Evolutionary conservation across 768 basidiomycete species (phyloP).

Genomic region (Fomitopsis pulvina): DNA sequence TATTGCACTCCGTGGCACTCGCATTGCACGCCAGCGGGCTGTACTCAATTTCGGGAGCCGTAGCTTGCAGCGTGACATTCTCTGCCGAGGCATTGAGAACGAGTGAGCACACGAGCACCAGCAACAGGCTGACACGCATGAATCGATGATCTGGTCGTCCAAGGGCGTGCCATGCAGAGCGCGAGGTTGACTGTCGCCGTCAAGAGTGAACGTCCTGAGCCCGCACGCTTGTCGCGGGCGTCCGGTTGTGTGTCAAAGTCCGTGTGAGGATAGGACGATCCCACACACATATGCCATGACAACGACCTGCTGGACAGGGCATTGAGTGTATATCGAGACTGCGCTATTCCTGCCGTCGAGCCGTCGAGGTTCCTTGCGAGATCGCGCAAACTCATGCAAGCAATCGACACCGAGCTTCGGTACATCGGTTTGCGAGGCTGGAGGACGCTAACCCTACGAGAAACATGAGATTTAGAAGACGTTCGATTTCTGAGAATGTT

Average conservation of each 20-base stretch:
- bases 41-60: constrained; percentile 16
- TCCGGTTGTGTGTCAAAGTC: not conserved
- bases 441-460: no score
- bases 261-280: not conserved
- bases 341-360: no score
- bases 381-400: no score
- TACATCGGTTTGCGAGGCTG: no score
- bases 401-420: no score
- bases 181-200: not conserved
- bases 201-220: not conserved
- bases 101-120: constrained; percentile 2
- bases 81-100: not conserved
- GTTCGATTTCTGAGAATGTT: no score
- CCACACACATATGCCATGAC: not conserved
- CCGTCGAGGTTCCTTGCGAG: no score
- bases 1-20: constrained; percentile 10
- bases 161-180: not conserved
- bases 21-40: constrained; percentile 16
- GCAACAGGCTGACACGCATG: no score
- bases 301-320: not conserved
- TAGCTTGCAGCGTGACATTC: constrained; percentile 17
- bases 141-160: no score
- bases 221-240: no score
- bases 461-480: no score
- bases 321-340: no score